A percentile compares a stretch with the other conserved stretches of the same genome.
These are phyloP conservation scores for Aotearoamyces nothofagi DNA, from an alignment of 2,329 filamentous ascomycete species.

Conservation along the genomic window DNA sequence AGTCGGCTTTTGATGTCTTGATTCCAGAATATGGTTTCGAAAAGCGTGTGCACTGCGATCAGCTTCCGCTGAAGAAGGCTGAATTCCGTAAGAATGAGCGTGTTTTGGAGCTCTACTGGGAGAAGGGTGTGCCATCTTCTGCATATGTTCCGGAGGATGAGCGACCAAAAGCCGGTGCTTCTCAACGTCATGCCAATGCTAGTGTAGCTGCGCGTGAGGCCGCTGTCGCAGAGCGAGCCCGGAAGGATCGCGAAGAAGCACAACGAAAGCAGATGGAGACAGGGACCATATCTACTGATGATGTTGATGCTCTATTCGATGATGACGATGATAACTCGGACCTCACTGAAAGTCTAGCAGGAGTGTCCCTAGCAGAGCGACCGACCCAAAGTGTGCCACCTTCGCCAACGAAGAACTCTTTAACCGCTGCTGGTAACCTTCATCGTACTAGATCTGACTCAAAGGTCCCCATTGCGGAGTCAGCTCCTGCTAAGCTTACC, in stretches of 20 bases:
- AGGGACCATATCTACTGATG: slow-evolving; percentile 82
- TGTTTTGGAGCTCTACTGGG: slow-evolving; percentile 94
- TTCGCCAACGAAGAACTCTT: slow-evolving; percentile 66
- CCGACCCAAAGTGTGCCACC: slow-evolving; percentile 92
- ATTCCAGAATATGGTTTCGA: slow-evolving; percentile 98
- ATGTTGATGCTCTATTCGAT: slow-evolving; percentile 89
- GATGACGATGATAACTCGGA: slow-evolving; percentile 73
- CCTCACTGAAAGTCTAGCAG: slow-evolving; percentile 78
- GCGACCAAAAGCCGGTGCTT: slow-evolving; percentile 67
- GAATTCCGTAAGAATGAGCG: slow-evolving; percentile 95
- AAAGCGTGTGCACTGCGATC: slow-evolving; percentile 97
- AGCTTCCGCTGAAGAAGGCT: slow-evolving; percentile 96
- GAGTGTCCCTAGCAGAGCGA: slow-evolving; percentile 76
- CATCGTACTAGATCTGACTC: slow-evolving; percentile 89
- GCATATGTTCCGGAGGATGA: slow-evolving; percentile 95
- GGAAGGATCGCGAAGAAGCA: slow-evolving; percentile 79
- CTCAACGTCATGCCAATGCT: slow-evolving; percentile 59
- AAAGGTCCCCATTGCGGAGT: slow-evolving; percentile 65
- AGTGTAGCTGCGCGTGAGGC: slow-evolving; percentile 65
- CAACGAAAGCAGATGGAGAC: slow-evolving; percentile 90
- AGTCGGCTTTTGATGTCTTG: slow-evolving; percentile 94
- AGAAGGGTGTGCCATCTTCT: slow-evolving; percentile 95
- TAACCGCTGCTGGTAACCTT: slow-evolving; percentile 48
- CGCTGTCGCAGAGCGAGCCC: slow-evolving; percentile 66
- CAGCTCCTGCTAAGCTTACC: slow-evolving; percentile 63